A percentile compares a stretch with the other conserved stretches of the same genome.
These are phyloP conservation scores for Leptosphaerulina australis DNA, from an alignment of 2,329 filamentous ascomycete species.

Conservation along the genomic window DNA sequence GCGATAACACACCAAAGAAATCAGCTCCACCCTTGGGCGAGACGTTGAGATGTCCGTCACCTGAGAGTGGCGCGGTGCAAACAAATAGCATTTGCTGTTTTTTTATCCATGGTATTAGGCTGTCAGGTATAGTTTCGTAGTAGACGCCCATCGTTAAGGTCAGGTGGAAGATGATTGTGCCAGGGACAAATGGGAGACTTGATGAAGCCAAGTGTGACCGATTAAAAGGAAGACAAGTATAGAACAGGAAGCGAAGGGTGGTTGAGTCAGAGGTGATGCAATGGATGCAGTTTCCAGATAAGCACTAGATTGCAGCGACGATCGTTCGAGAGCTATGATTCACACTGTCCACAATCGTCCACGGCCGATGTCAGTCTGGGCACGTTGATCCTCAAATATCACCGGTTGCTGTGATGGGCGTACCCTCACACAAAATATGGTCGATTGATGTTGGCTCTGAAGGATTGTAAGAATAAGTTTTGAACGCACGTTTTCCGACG, in stretches of 20 bases:
- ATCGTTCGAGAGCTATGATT: conserved; percentile 12
- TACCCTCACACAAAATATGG: background rate
- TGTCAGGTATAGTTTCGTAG: conserved; percentile 52
- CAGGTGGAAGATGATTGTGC: background rate
- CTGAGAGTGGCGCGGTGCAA: conserved; percentile 51
- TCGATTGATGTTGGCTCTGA: too few relatives aligned
- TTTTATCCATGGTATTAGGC: conserved; percentile 51
- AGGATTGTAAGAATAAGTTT: background rate
- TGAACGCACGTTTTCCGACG: background rate
- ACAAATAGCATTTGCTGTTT: conserved; percentile 55
- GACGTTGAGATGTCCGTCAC: conserved; percentile 53
- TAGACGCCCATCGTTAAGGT: conserved; percentile 49
- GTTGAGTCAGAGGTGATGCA: background rate
- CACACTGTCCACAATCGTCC: conserved; percentile 11
- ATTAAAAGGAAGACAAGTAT: background rate
- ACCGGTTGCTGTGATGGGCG: background rate
- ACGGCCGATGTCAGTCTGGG: conserved; percentile 22
- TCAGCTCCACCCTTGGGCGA: conserved; percentile 52
- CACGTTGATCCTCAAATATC: background rate
- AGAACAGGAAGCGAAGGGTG: too few relatives aligned
- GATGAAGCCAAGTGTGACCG: background rate
- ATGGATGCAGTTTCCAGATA: background rate
- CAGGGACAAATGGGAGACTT: background rate
- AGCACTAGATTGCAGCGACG: conserved; percentile 8
- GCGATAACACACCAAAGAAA: conserved; percentile 51